Base-by-base conservation (phyloP, 768 basidiomycete genomes). In the Xanthoconium stramineum region DNA sequence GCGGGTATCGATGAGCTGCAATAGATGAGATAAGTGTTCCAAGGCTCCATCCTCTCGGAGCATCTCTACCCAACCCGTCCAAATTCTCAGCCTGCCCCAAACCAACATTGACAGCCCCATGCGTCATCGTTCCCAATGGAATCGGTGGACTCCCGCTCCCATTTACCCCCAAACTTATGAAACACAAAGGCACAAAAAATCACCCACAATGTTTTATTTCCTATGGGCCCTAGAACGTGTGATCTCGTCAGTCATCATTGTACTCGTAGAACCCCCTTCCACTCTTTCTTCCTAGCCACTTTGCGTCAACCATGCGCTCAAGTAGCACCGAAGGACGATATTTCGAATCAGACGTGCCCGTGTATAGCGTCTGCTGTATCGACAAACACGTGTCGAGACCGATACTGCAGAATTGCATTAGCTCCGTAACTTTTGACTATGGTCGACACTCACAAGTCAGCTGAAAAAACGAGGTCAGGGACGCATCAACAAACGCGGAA, bases 221-320 rank as follows among this genome's bases (percentile, higher is more conserved):
- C 35, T 17, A 28, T 15, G 35, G 19, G 29, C 13, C 24, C 35
- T 36, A 36, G 51, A 33, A 8, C 3, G 19, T 33, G 19, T 20
- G 43, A 32, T 29, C 30, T 30, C 17, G 35, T 61, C 55, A 67
- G n/a, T 52, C 15, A 6, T 68, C 61, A 0, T 66, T 59, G 65
- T 97, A 97, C 60, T 95, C 92, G 66, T 97, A 98, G 72, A 98
- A 98, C 17, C 95, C 94, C 70, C 89, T 93, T 5, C 94, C 94
- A 55, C 83, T 91, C 79, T 96, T 96, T 78, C 80, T 87, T 12
- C 96, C 96, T 50, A 89, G 80, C 91, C 91, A 98, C 48, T 89
- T 86, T 19, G 96, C 96, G 67, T 96, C 92, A 6, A 98, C 96
- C 96, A 98, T 98, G 36, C 93, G 81, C 65, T 94, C 90, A 10